phyloP scores from a whole-genome alignment of 306 rosid species.

The Begonia loranthoides region DNA sequence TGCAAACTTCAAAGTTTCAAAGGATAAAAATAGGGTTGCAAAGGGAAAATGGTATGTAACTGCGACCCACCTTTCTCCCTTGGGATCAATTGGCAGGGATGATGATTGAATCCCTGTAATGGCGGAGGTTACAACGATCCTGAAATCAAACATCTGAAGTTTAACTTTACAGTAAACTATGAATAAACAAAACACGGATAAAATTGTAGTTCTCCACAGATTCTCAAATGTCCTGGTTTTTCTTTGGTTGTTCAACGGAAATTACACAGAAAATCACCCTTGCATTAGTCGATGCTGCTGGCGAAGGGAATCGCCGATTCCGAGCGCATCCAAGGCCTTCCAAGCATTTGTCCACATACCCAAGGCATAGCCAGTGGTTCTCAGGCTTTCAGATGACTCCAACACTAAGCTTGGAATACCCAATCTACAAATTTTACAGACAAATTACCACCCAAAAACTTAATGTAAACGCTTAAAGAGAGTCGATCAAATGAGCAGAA shows the following conservation, averaged over 20 bases:
- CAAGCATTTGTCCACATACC: conserved; percentile 56
- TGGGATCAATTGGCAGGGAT: conserved; percentile 12
- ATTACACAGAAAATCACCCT: conserved; percentile 20
- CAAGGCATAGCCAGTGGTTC: conserved; percentile 52
- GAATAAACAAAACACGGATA: no score
- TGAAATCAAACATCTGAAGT: conserved; percentile 13
- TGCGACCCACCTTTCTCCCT: conserved; percentile 35
- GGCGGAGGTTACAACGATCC: conserved; percentile 32
- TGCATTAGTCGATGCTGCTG: conserved; percentile 22
- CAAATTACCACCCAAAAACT: neutral
- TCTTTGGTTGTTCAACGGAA: no score
- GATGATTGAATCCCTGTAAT: conserved; percentile 33
- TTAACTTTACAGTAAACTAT: no score
- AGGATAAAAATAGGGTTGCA: no score
- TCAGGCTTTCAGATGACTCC: conserved; percentile 44
- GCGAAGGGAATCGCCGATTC: conserved; percentile 41
- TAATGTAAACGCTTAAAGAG: neutral
- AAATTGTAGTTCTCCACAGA: no score
- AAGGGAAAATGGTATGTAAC: no score
- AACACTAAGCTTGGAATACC: conserved; percentile 56
- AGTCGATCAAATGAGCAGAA: no score
- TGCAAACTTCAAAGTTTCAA: no score
- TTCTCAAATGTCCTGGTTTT: no score
- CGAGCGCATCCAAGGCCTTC: conserved; percentile 69
- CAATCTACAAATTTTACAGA: conserved; percentile 15